A percentile compares a stretch with the other conserved stretches of the same genome.
Evolutionary conservation across 179 eudicot genomes (phyloP).

Genomic region (Vitellaria paradoxa): DNA sequence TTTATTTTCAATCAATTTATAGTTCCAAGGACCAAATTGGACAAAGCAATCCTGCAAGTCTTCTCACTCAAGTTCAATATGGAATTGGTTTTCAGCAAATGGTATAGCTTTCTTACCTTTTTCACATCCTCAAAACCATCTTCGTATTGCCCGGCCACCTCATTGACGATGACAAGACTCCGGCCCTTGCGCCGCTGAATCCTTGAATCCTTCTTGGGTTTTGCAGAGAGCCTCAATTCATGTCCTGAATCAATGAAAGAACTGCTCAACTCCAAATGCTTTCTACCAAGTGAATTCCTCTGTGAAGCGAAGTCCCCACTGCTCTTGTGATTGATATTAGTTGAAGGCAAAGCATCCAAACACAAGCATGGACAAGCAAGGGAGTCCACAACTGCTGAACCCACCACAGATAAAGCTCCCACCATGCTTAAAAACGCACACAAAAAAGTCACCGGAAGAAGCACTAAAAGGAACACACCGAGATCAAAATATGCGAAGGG

Average conservation of each 20-base stretch:
- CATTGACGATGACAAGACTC: constrained; percentile 46
- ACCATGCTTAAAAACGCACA: constrained; percentile 40
- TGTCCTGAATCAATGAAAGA: constrained; percentile 47
- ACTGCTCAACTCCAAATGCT: constrained; percentile 47
- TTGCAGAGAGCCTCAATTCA: constrained; percentile 15
- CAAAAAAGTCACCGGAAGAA: constrained; percentile 13
- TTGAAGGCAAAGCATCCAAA: constrained; percentile 50
- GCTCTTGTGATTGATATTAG: constrained; percentile 39
- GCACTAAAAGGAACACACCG: background rate
- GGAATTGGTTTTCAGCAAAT: background rate
- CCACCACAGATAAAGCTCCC: constrained; percentile 55
- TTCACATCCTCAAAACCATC: constrained; percentile 85
- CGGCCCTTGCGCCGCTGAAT: constrained; percentile 43
- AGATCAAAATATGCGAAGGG: constrained; percentile 1
- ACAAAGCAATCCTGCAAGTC: background rate
- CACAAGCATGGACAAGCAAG: constrained; percentile 63
- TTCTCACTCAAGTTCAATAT: background rate
- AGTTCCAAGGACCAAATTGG: no score
- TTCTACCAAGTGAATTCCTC: constrained; percentile 34
- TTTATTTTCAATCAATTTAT: no score
- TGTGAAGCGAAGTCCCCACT: constrained; percentile 33
- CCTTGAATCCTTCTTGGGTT: constrained; percentile 32
- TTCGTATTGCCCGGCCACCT: constrained; percentile 86
- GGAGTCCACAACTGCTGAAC: constrained; percentile 57
- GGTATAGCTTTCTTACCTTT: constrained; percentile 37